phyloP scores from a whole-genome alignment of 2,329 filamentous ascomycete species.

The Trichoderma sp. region DNA sequence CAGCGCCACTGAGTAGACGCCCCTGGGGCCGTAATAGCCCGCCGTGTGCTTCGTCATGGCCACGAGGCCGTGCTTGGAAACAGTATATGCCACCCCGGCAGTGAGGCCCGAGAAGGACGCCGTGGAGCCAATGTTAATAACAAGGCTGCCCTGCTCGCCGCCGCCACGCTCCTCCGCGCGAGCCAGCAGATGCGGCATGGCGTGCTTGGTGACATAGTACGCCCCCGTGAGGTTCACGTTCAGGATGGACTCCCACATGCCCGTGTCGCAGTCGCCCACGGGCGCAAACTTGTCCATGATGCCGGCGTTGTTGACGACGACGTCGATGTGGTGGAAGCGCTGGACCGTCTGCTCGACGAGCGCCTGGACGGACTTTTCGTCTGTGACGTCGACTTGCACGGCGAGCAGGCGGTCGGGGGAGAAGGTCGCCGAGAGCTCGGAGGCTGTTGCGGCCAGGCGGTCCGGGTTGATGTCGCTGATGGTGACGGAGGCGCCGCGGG shows the following conservation, averaged over 20 bases:
- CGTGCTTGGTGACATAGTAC: conserved; percentile 55
- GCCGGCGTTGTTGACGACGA: conserved; percentile 63
- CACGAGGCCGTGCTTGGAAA: conserved; percentile 57
- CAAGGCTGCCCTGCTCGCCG: conserved; percentile 44
- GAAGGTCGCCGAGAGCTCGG: conserved; percentile 10
- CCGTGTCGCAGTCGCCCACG: conserved; percentile 50
- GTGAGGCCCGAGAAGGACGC: conserved; percentile 48
- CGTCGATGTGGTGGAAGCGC: conserved; percentile 47
- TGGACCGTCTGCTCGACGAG: conserved; percentile 34
- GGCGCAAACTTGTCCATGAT: conserved; percentile 61
- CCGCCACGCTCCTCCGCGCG: conserved; percentile 1
- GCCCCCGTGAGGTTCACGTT: conserved; percentile 61
- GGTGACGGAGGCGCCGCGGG: conserved; percentile 40
- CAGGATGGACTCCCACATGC: conserved; percentile 58
- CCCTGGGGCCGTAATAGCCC: conserved; percentile 56
- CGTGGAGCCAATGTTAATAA: conserved; percentile 58
- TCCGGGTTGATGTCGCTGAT: conserved; percentile 40
- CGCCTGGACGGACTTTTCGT: conserved; percentile 34
- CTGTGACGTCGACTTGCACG: conserved; percentile 30
- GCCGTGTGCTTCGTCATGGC: conserved; percentile 63
- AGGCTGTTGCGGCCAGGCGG: conserved; percentile 28
- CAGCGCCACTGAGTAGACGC: conserved; percentile 56
- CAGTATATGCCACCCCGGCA: conserved; percentile 55
- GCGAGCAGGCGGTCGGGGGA: conserved; percentile 21
- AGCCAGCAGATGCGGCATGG: conserved; percentile 44